Evolutionary conservation across 23 red algal species (phyloP), one percentile per base, ranked within the genome.

Genomic region (Pyropia haitanensis): DNA sequence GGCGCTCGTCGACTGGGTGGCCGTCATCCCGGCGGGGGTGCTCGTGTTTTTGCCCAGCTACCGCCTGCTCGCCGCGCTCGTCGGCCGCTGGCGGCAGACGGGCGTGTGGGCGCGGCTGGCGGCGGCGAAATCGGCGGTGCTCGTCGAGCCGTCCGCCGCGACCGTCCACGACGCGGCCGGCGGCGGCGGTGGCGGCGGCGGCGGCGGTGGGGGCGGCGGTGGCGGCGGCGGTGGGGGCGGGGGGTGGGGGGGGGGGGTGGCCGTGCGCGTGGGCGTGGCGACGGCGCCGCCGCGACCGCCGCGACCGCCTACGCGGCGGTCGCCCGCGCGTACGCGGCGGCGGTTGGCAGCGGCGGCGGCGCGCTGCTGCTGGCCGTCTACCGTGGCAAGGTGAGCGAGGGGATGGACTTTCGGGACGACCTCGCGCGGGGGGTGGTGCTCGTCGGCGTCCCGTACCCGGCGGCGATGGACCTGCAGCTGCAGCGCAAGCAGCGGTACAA

Each of bases 341-440:
- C 50, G 3, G 72, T 71, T 1, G 50, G 26, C 13, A 51, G 56
- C 26, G 72, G 55, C 16, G 18, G 71, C 22, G 81, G 89, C 13
- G 89, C 89, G 9, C 20, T 95, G 3, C 24, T 95, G 56, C 24
- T 95, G 14, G 89, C 73, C 8, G 89, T 95, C 33, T 95, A 80
- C 56, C 80, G 89, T 20, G 89, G 89, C 62, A 95, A 95, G 78
- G 56, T 95, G 16, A 87, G 80, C 39, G 89, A 95, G 53, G 89
- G 89, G 31, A 69, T 95, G 24, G 80, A 95, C 63, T 95, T 95
- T 33, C 61, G 58, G 56, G 89, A 95, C 63, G 61, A 71, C 13
- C 68, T 69, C 57, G 79, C 80, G 18, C 57, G 89, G 58, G 89
- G 52, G 51, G 89, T 95, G 15, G 60, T 95, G 22, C 27, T 95